Percentiles rank a stretch among this genome's conserved stretches.
Evolutionary conservation across 1,139 yeast genomes (phyloP).

Genomic region (Suhomyces chickasaworum): DNA sequence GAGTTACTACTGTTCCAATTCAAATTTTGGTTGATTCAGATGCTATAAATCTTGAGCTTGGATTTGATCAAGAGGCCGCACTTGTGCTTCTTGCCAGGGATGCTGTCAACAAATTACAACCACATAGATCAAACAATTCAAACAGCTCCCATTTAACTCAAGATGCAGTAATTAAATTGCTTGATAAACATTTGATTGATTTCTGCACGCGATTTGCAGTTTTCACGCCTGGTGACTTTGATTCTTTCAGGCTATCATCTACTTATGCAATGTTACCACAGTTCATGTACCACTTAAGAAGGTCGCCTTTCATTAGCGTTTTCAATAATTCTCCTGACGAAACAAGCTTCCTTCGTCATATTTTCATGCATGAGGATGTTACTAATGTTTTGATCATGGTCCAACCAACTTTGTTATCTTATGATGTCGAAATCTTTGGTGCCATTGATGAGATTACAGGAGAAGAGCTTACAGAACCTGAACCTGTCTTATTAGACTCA

Average conservation of each 20-base stretch:
- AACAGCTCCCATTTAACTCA: slow-evolving; percentile 16
- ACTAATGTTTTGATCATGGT: slow-evolving; percentile 70
- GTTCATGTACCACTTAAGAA: slow-evolving; percentile 68
- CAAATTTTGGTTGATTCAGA: slow-evolving; percentile 48
- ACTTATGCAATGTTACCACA: slow-evolving; percentile 79
- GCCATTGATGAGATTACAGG: slow-evolving; percentile 46
- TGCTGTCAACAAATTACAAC: slow-evolving; percentile 48
- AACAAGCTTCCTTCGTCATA: slow-evolving; percentile 67
- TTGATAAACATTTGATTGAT: slow-evolving; percentile 82
- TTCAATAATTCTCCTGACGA: slow-evolving; percentile 83
- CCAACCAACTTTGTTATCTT: slow-evolving; percentile 71
- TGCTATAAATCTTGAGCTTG: slow-evolving; percentile 36
- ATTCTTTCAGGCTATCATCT: slow-evolving; percentile 75
- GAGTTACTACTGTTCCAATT: slow-evolving; percentile 56
- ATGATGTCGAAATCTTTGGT: slow-evolving; percentile 56
- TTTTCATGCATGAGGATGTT: slow-evolving; percentile 67
- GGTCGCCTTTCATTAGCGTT: slow-evolving; percentile 69
- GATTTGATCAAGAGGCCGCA: slow-evolving; percentile 74
- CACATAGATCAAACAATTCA: slow-evolving; percentile 21
- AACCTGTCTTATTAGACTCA: slow-evolving; percentile 71
- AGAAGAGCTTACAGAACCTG: slow-evolving; percentile 37
- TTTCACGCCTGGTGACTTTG: slow-evolving; percentile 73
- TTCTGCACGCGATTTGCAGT: slow-evolving; percentile 88
- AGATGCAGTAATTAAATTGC: slow-evolving; percentile 64
- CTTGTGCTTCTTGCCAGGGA: slow-evolving; percentile 61